Evolutionary conservation across 208 protist species (phyloP).

Genomic region (Leishmania arabica): DNA sequence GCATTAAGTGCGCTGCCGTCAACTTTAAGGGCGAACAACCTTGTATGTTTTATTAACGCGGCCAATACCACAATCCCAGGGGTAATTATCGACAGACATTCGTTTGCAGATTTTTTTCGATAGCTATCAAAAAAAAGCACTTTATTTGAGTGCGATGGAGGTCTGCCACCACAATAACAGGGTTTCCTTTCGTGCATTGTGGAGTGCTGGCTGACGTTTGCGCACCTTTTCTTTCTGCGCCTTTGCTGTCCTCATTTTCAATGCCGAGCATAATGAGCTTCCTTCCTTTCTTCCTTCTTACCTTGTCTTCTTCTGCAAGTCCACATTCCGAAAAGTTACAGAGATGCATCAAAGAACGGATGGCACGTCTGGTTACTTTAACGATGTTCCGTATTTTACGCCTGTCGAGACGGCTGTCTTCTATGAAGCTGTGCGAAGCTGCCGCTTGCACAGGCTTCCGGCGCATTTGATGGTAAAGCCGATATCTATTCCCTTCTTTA

Average conservation of each 20-base stretch:
- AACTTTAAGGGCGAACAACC: slow-evolving; percentile 27
- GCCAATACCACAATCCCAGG: slow-evolving; percentile 31
- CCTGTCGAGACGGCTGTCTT: slow-evolving; percentile 68
- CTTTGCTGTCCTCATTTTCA: neutral
- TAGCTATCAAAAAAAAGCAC: neutral
- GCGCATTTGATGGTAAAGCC: slow-evolving; percentile 51
- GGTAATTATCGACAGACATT: slow-evolving; percentile 24
- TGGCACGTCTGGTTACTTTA: slow-evolving; percentile 55
- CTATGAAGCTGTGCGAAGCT: slow-evolving; percentile 50
- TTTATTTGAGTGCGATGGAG: slow-evolving; percentile 5
- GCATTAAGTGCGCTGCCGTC: neutral
- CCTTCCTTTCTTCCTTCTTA: neutral
- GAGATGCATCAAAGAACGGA: slow-evolving; percentile 36
- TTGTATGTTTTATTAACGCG: slow-evolving; percentile 49
- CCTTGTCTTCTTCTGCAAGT: neutral
- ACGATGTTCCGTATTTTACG: slow-evolving; percentile 71
- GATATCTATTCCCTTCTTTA: slow-evolving; percentile 51
- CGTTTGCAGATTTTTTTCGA: slow-evolving; percentile 19
- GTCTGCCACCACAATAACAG: neutral
- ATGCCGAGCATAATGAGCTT: neutral
- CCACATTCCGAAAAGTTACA: neutral
- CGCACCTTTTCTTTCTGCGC: neutral
- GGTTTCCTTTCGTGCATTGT: neutral
- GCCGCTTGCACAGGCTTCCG: slow-evolving; percentile 56
- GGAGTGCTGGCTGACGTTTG: neutral